Base-by-base conservation (phyloP, 768 basidiomycete species). In the Daedalea quercina region DNA sequence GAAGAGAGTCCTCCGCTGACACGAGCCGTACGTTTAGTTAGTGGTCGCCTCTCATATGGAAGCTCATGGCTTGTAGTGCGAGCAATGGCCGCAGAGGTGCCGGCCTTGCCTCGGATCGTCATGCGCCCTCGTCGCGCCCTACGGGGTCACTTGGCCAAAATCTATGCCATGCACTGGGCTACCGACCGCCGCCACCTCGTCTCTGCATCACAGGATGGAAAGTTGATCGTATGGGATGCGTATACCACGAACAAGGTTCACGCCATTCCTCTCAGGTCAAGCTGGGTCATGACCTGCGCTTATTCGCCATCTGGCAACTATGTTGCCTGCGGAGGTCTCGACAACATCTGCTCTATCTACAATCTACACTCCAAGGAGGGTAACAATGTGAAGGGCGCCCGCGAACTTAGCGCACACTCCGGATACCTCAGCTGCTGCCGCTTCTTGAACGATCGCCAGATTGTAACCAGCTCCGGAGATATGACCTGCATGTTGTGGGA, bases 401-500 rank as follows among this genome's bases (percentile, higher is more conserved):
- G 94, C 47, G 95, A 99, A 76, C 71, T 99, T 54, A 91, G 88
- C 76, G 95, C 95, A 28, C 95, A 99, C 71, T 94, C 94, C 15
- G 95, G 95, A 25, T 99, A 99, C 69, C 87, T 99, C 60, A 89
- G 85, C 63, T 99, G 95, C 76, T 99, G 95, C 74, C 84, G 95
- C 41, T 99, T 99, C 75, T 85, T 99, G 76, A 98, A 93, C 64
- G 95, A 99, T 72, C 81, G 95, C 49, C 95, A 99, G 77, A 99
- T 99, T 63, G 88, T 99, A 57, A 99, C 95, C 33, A 87, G 84
- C 62, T 97, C 94, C 31, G 95, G 95, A 51, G 95, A 99, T 68
- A 99, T 99, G 95, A 96, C 95, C 28, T 99, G 95, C 70, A 98
- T 99, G 94, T 79, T 98, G 25, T 99, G 96, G 95, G 95, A 99